A percentile compares a stretch with the other conserved stretches of the same genome.
phyloP scores from a whole-genome alignment of 2,329 filamentous ascomycete genomes.

The Penicillium sclerotiorum region DNA sequence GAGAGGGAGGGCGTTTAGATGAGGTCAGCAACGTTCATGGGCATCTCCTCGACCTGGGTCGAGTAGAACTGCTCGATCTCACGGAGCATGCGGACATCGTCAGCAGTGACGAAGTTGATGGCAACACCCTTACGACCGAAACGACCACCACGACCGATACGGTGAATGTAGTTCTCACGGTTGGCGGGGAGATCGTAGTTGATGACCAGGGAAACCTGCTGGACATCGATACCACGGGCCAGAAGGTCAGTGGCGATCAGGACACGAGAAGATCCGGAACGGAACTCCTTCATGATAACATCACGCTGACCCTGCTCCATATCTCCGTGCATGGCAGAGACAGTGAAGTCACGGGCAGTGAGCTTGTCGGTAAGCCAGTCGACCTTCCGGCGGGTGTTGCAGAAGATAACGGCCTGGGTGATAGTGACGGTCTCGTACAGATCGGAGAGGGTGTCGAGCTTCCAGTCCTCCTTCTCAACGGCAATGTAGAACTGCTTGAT shows the following conservation, averaged over 20 bases:
- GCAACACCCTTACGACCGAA: constrained; percentile 98
- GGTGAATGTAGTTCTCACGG: constrained; percentile 99
- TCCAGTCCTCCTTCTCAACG: constrained; percentile 99
- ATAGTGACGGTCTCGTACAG: constrained; percentile 98
- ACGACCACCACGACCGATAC: constrained; percentile 91
- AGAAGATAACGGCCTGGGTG: constrained; percentile 99
- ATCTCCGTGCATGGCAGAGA: constrained; percentile 97
- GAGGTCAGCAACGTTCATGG: constrained; percentile 79
- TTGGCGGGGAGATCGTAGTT: constrained; percentile 99
- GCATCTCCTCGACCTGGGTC: constrained; percentile 98
- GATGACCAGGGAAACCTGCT: constrained; percentile 97
- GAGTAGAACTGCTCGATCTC: constrained; percentile 98
- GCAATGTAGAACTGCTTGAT: constrained; percentile 99
- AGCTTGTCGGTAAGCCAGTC: constrained; percentile 99
- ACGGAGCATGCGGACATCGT: constrained; percentile 94
- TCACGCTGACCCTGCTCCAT: constrained; percentile 99
- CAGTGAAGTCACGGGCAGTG: constrained; percentile 97
- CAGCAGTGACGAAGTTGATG: constrained; percentile 98
- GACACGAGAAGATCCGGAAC: constrained; percentile 93
- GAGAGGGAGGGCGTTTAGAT: constrained; percentile 41
- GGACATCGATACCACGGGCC: constrained; percentile 97
- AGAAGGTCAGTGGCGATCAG: constrained; percentile 97
- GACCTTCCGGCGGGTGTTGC: constrained; percentile 98
- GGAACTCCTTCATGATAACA: constrained; percentile 99
- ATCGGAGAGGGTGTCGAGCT: constrained; percentile 97